Conservation (phyloP, 2,329 filamentous ascomycete genomes). For the Purpureocillium takamizusanense region DNA sequence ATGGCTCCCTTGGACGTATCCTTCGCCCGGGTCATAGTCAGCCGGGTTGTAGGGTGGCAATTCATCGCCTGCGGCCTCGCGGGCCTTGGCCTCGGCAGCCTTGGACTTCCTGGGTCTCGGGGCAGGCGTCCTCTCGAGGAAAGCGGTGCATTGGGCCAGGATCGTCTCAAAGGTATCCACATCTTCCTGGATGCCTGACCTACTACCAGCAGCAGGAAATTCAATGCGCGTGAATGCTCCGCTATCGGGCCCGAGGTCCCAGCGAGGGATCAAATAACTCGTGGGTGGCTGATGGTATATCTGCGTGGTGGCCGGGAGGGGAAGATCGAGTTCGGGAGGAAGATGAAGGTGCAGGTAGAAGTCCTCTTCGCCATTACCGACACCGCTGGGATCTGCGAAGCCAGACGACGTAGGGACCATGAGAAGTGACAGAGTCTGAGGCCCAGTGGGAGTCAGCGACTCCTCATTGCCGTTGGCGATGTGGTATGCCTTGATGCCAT, state of each 20-base stretch:
- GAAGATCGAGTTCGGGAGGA: slow-evolving; percentile 87
- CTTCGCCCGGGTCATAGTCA: slow-evolving; percentile 71
- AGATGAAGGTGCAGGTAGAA: slow-evolving; percentile 96
- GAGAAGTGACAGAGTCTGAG: slow-evolving; percentile 83
- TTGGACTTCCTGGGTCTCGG: slow-evolving; percentile 31
- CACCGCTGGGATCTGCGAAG: slow-evolving; percentile 46
- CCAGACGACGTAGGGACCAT: slow-evolving; percentile 90
- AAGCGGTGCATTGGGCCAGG: slow-evolving; percentile 92
- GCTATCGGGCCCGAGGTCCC: slow-evolving; percentile 82
- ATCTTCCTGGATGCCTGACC: slow-evolving; percentile 76
- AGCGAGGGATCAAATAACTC: slow-evolving; percentile 90
- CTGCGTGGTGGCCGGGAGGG: slow-evolving; percentile 88
- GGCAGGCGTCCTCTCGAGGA: slow-evolving; percentile 73
- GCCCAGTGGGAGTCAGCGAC: slow-evolving; percentile 72
- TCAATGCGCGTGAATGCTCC: slow-evolving; percentile 91
- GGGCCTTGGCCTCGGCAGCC: slow-evolving; percentile 29
- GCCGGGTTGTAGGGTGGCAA: slow-evolving; percentile 69
- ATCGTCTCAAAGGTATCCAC: slow-evolving; percentile 97
- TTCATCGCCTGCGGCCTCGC: slow-evolving; percentile 31
- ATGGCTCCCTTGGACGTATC: slow-evolving; percentile 56
- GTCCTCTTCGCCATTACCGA: slow-evolving; percentile 65
- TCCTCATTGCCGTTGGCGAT: slow-evolving; percentile 81
- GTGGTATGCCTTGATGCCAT: slow-evolving; percentile 85
- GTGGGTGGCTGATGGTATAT: slow-evolving; percentile 92
- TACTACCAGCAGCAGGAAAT: slow-evolving; percentile 67